Evolutionary conservation across 176 grass and related monocot species (phyloP), one percentile per base, ranked within the genome.

Genomic region (Zea luxurians): DNA sequence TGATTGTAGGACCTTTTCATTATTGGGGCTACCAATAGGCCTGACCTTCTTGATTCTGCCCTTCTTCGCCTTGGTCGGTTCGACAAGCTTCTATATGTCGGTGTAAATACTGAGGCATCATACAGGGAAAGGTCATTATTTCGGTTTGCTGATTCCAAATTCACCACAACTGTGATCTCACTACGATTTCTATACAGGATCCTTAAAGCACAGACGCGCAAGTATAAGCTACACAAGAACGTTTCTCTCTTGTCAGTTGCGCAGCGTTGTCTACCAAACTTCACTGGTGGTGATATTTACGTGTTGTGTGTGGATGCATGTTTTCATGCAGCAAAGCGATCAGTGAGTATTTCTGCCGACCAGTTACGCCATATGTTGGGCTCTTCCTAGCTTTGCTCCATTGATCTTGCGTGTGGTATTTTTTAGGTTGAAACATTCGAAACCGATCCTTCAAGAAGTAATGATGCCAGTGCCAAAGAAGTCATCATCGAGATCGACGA

Each of bases 21-120:
- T 48, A 99, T 99, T 80, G 96, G 93, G 60, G 96, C 96, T 69
- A 99, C 89, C 67, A 99, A 95, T 80, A 95, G 96, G 85, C 92
- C 92, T 40, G 96, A 99, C 36, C 89, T 98, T 68, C 91, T 99
- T 83, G 96, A 99, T 71, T 91, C 92, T 41, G 92, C 92, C 27
- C 89, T 99, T 87, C 90, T 95, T 55, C 92, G 92, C 17, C 96
- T 92, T 73, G 96, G 96, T 17, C 83, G 92, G 59, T 99, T 99
- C 79, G 96, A 95, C 66, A 95, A 99, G 78, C 92, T 99, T 89
- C 81, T 95, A 9, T 99, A 95, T 76, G 88, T 99, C 69, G 96
- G 96, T 87, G 92, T 99, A 83, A 95, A 89, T 78, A 74, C 83
- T 36, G 92, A 99, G 73, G 83, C 83, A 73, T 93, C 90, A 53